Evolutionary conservation across 345 rosid genomes (phyloP), one percentile per base, ranked within the genome.

Genomic region (Trapa incisa): DNA sequence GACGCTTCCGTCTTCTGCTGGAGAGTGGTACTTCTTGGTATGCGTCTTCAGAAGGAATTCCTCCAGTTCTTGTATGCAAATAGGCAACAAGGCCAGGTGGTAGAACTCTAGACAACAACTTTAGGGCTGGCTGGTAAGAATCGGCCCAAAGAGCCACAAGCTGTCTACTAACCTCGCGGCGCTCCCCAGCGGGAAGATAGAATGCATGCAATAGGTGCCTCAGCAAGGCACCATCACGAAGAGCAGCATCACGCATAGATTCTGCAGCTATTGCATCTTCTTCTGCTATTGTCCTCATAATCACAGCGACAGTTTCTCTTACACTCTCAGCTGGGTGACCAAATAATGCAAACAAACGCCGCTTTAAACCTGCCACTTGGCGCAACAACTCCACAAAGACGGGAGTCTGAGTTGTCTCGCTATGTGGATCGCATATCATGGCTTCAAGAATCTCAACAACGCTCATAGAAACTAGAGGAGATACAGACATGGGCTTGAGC

Each of bases 111-210:
- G 96, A 91, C 72, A 91, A 74, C 57, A 91, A 77, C 70, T 87
- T 89, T 68, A 91, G 78, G 69, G 99, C 95, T 58, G 99, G 99
- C 75, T 89, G 97, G 77, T 94, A 91, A 68, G 99, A 94, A 83
- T 94, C 99, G 13, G 99, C 99, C 99, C 99, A 94, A 64, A 94
- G 90, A 73, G 97, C 99, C 67, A 94, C 99, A 85, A 94, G 99
- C 80, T 94, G 99, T 72, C 85, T 86, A 82, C 97, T 94, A 72
- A 94, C 92, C 77, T 91, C 97, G 4, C 96, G 87, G 7, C 96
- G 87, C 84, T 94, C 99, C 72, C 95, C 96, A 71, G 89, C 80
- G 76, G 93, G 87, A 80, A 89, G 84, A 68, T 80, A 86, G 80
- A 87, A 94, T 17, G 96, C 96, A 79, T 91, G 88, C 74, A 87